A percentile compares a stretch with the other conserved stretches of the same genome.
Evolutionary conservation across 108 stramenopile genomes (phyloP).

Genomic region (Thalassiosira profunda): DNA sequence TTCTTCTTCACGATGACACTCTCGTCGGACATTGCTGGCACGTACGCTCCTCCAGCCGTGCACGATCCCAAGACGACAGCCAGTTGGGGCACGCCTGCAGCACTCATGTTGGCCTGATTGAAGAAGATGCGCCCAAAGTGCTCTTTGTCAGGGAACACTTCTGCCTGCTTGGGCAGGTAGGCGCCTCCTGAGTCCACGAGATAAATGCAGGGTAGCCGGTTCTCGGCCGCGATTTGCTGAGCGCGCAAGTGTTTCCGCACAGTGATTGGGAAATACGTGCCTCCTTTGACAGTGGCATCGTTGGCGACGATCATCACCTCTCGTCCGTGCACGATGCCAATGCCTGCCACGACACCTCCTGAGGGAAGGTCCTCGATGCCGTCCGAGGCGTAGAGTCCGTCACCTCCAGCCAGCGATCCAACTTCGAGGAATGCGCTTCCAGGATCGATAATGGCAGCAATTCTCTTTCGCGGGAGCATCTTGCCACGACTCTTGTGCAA

Average conservation of each 20-base stretch:
- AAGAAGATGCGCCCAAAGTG: slow-evolving; percentile 99
- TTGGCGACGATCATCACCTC: slow-evolving; percentile 98
- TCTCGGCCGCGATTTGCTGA: slow-evolving; percentile 96
- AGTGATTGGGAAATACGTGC: slow-evolving; percentile 98
- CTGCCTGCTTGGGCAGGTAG: slow-evolving; percentile 95
- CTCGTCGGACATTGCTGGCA: slow-evolving; percentile 98
- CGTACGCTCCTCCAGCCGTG: slow-evolving; percentile 99
- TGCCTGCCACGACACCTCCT: slow-evolving; percentile 97
- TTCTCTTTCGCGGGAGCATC: slow-evolving; percentile 94
- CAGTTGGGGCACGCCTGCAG: slow-evolving; percentile 92
- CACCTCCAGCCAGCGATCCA: slow-evolving; percentile 87
- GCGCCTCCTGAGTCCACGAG: slow-evolving; percentile 97
- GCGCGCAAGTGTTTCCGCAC: slow-evolving; percentile 99
- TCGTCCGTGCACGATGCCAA: slow-evolving; percentile 91
- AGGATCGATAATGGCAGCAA: slow-evolving; percentile 89
- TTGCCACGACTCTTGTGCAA: slow-evolving; percentile 90
- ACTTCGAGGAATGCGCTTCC: slow-evolving; percentile 97
- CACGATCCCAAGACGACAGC: slow-evolving; percentile 97
- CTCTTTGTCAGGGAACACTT: slow-evolving; percentile 97
- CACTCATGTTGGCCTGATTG: slow-evolving; percentile 96
- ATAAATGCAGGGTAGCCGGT: slow-evolving; percentile 96
- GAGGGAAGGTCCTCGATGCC: slow-evolving; percentile 76
- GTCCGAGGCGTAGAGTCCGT: slow-evolving; percentile 50
- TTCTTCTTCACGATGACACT: slow-evolving; percentile 96
- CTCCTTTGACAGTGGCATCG: slow-evolving; percentile 99